phyloP scores from a whole-genome alignment of 2,329 filamentous ascomycete species.

The Aureobasidium pullulans region DNA sequence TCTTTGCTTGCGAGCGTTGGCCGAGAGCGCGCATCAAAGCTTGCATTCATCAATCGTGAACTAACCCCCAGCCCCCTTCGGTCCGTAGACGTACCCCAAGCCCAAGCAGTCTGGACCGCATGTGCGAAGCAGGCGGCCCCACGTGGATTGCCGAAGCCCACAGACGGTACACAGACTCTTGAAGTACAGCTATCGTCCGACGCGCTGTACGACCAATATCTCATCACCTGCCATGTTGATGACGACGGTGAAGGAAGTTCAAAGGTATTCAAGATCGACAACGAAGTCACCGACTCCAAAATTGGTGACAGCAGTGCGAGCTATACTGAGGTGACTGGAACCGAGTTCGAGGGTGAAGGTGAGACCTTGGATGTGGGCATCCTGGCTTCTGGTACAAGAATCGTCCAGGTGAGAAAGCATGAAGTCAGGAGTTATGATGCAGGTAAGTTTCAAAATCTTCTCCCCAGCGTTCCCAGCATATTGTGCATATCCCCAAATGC shows the following conservation, averaged over 20 bases:
- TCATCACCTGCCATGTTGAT: slow-evolving; percentile 69
- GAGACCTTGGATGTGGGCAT: slow-evolving; percentile 79
- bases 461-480: background rate
- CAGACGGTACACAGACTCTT: slow-evolving; percentile 37
- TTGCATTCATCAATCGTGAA: slow-evolving; percentile 71
- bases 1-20: slow-evolving; percentile 55
- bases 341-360: slow-evolving; percentile 88
- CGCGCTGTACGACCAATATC: slow-evolving; percentile 65
- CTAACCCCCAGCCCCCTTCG: slow-evolving; percentile 67
- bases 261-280: slow-evolving; percentile 57
- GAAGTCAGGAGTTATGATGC: slow-evolving; percentile 88
- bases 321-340: slow-evolving; percentile 55
- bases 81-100: slow-evolving; percentile 64
- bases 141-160: slow-evolving; percentile 36
- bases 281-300: slow-evolving; percentile 54
- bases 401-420: slow-evolving; percentile 79
- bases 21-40: slow-evolving; percentile 56
- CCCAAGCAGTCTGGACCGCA: slow-evolving; percentile 75
- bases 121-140: slow-evolving; percentile 21
- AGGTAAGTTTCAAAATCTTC: slow-evolving; percentile 48
- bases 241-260: slow-evolving; percentile 66
- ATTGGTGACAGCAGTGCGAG: slow-evolving; percentile 45
- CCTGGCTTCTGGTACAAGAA: slow-evolving; percentile 69
- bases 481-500: background rate
- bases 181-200: slow-evolving; percentile 38